A percentile compares a stretch with the other conserved stretches of the same genome.
phyloP scores from a whole-genome alignment of 2,329 filamentous ascomycete genomes.

The Nothophoma quercina region DNA sequence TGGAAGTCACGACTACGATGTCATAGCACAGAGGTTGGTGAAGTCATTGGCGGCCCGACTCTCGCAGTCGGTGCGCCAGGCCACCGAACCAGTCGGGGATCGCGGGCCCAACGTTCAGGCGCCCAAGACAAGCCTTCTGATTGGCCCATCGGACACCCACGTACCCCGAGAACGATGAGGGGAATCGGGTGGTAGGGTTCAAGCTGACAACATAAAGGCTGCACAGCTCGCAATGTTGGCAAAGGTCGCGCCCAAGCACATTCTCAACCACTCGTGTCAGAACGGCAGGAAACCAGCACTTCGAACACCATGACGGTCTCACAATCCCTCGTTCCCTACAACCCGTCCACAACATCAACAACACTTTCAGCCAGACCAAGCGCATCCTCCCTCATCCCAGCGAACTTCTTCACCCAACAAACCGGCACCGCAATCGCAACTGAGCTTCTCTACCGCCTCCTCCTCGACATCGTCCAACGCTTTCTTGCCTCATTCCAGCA shows the following conservation, averaged over 20 bases:
- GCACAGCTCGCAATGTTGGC: background rate
- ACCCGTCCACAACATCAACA: background rate
- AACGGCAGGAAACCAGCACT: background rate
- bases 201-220: background rate
- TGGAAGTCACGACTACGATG: background rate
- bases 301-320: slow-evolving; percentile 23
- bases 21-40: slow-evolving; percentile 1
- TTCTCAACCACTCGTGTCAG: background rate
- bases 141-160: slow-evolving; percentile 1
- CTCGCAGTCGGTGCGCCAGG: background rate
- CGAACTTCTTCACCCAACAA: slow-evolving; percentile 24
- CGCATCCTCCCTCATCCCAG: slow-evolving; percentile 21
- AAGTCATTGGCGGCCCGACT: background rate
- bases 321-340: slow-evolving; percentile 24
- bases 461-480: slow-evolving; percentile 40
- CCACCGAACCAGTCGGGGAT: slow-evolving; percentile 1
- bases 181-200: background rate
- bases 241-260: background rate
- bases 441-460: slow-evolving; percentile 41
- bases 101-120: background rate
- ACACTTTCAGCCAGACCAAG: slow-evolving; percentile 8
- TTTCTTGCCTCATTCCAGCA: slow-evolving; percentile 32
- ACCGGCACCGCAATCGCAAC: slow-evolving; percentile 40
- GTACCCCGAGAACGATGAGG: background rate
- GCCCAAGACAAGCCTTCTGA: background rate